Percentiles rank a stretch among this genome's conserved stretches.
phyloP scores from a whole-genome alignment of 2,329 filamentous ascomycete species.

The Neofusicoccum cordaticola region DNA sequence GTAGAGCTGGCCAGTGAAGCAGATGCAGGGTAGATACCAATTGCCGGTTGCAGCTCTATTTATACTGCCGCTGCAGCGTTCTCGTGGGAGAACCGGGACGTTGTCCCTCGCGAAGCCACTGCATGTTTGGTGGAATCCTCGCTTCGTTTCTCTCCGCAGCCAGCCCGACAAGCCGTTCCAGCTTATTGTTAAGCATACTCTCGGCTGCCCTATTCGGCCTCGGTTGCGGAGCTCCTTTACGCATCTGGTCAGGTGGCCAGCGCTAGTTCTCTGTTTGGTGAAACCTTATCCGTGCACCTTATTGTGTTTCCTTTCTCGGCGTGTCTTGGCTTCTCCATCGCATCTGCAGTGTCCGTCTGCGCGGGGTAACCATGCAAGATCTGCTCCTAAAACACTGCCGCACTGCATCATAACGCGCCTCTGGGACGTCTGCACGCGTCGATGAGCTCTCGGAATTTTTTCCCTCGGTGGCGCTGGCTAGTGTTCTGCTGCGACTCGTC shows the following conservation, averaged over 20 bases:
- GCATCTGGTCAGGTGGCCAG: neutral
- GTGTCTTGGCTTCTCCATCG: neutral
- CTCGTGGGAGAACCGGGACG: neutral
- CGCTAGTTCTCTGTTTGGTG: neutral
- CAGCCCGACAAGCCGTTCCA: neutral
- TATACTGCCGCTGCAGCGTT: neutral
- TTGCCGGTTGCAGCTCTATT: too few species aligned
- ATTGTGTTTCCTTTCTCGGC: neutral
- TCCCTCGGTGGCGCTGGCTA: neutral
- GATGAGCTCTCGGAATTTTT: neutral
- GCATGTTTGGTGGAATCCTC: conserved; percentile 1
- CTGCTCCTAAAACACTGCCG: too few species aligned
- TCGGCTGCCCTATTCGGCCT: neutral
- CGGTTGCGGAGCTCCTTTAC: neutral
- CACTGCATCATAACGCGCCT: neutral
- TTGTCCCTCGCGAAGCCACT: neutral
- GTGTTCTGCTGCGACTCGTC: neutral
- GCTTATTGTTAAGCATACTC: conserved; percentile 6
- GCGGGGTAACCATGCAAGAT: neutral
- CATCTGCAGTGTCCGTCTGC: neutral
- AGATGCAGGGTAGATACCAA: neutral
- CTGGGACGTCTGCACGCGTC: neutral
- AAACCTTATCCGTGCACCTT: conserved; percentile 8
- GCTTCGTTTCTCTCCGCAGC: neutral
- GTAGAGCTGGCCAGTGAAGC: neutral